phyloP scores from a whole-genome alignment of 176 grass and related monocot species.

The Oryza australiensis region DNA sequence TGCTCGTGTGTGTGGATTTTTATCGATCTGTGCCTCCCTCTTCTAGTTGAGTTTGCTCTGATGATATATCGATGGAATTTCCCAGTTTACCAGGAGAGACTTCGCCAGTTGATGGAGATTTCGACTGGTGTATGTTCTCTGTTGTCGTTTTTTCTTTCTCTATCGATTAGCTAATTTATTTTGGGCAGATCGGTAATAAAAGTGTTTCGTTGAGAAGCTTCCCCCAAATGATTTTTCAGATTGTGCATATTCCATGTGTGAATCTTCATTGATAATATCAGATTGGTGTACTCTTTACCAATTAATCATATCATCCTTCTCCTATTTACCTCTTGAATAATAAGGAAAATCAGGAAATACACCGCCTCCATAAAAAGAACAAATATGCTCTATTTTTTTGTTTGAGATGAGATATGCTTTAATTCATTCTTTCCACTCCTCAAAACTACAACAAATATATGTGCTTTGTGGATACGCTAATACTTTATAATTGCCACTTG shows the following conservation, averaged over 20 bases:
- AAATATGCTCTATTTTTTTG: background rate
- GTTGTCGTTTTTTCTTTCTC: background rate
- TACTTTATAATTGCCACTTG: background rate
- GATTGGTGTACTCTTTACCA: background rate
- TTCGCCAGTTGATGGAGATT: slow-evolving; percentile 27
- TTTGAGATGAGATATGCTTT: background rate
- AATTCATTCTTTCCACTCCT: background rate
- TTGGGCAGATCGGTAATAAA: slow-evolving; percentile 10
- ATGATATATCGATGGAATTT: slow-evolving; percentile 25
- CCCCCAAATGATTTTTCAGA: background rate
- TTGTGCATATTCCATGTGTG: slow-evolving; percentile 32
- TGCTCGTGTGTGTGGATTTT: background rate
- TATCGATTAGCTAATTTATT: background rate
- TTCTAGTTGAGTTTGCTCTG: background rate
- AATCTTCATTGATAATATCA: background rate
- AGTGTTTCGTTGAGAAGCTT: background rate
- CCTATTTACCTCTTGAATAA: background rate
- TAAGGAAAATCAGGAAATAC: background rate
- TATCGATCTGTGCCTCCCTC: background rate
- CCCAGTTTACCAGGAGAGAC: slow-evolving; percentile 4
- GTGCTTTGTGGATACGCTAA: too few species aligned
- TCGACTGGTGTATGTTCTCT: slow-evolving; percentile 7
- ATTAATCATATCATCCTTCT: background rate
- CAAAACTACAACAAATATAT: background rate
- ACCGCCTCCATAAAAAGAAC: background rate